Conservation (phyloP, 2,329 filamentous ascomycete genomes). For the Chaetoscypha palmicola region DNA sequence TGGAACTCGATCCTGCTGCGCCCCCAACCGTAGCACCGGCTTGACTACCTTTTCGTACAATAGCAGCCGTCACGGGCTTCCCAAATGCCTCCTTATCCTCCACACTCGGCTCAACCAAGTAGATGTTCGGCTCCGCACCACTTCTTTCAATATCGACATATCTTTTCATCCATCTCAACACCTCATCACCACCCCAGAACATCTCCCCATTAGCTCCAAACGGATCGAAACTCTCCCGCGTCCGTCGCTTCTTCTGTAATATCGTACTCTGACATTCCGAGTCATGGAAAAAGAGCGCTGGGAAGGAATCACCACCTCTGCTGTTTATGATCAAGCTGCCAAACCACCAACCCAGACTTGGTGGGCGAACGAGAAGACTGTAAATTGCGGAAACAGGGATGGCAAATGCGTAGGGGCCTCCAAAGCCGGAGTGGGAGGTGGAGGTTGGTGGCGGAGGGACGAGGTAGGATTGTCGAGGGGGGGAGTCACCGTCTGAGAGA, state of each 20-base stretch:
- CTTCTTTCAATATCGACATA: slow-evolving; percentile 81
- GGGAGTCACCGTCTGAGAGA: slow-evolving; percentile 69
- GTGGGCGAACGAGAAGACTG: slow-evolving; percentile 81
- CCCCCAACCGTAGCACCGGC: slow-evolving; percentile 30
- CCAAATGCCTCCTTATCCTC: slow-evolving; percentile 78
- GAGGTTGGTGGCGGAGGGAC: slow-evolving; percentile 87
- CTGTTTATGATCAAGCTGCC: slow-evolving; percentile 93
- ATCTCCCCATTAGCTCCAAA: slow-evolving; percentile 79
- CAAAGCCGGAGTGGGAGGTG: slow-evolving; percentile 62
- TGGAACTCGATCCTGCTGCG: slow-evolving; percentile 32
- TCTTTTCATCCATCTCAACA: slow-evolving; percentile 79
- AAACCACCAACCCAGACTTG: slow-evolving; percentile 97
- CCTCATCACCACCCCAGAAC: slow-evolving; percentile 98
- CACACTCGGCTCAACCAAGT: slow-evolving; percentile 77
- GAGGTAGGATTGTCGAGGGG: slow-evolving; percentile 79
- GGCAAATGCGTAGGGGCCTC: slow-evolving; percentile 83
- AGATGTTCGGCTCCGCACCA: slow-evolving; percentile 80
- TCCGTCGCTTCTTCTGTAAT: slow-evolving; percentile 79
- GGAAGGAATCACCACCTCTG: slow-evolving; percentile 83
- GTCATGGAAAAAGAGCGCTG: slow-evolving; percentile 95
- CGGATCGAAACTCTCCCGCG: slow-evolving; percentile 80
- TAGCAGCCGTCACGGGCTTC: slow-evolving; percentile 38
- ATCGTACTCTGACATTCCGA: slow-evolving; percentile 95
- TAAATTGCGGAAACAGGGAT: slow-evolving; percentile 87
- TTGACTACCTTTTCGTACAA: slow-evolving; percentile 31